phyloP scores from a whole-genome alignment of 441 rosid species.

The Populus tomentosa region DNA sequence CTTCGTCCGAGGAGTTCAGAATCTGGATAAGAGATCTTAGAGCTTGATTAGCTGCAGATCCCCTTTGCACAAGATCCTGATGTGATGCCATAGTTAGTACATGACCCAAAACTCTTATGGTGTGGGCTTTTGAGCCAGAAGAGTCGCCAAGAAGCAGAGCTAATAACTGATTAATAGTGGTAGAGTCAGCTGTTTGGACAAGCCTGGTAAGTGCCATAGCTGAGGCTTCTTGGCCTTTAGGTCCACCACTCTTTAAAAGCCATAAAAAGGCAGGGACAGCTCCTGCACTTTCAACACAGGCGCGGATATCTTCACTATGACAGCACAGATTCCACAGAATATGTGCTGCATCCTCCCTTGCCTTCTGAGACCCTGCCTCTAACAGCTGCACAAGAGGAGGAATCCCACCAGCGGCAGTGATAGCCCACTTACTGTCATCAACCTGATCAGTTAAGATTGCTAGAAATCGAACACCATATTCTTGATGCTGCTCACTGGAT shows the following conservation, averaged over 20 bases:
- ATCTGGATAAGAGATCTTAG: conserved; percentile 69
- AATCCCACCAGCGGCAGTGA: conserved; percentile 95
- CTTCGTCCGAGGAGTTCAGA: conserved; percentile 73
- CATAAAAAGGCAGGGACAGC: conserved; percentile 69
- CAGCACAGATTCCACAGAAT: conserved; percentile 74
- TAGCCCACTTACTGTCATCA: conserved; percentile 96
- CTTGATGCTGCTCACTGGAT: conserved; percentile 85
- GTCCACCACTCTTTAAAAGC: conserved; percentile 68
- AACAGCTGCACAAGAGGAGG: conserved; percentile 82
- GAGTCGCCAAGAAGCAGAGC: conserved; percentile 72
- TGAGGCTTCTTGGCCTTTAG: conserved; percentile 67
- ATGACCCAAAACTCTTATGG: conserved; percentile 79
- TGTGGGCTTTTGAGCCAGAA: conserved; percentile 58
- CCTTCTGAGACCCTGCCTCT: conserved; percentile 75
- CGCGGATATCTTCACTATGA: conserved; percentile 84
- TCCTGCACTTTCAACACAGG: conserved; percentile 89
- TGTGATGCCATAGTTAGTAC: conserved; percentile 65
- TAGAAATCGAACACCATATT: conserved; percentile 63
- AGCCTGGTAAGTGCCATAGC: conserved; percentile 63
- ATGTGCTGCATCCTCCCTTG: conserved; percentile 77
- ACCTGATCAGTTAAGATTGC: conserved; percentile 74
- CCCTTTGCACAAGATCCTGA: conserved; percentile 54
- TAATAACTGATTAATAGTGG: conserved; percentile 70
- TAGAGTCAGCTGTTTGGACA: conserved; percentile 62
- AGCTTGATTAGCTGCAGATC: conserved; percentile 88